These are phyloP conservation scores for Rhodamnia rubescens DNA, from an alignment of 345 rosid species.

Conservation along the genomic window DNA sequence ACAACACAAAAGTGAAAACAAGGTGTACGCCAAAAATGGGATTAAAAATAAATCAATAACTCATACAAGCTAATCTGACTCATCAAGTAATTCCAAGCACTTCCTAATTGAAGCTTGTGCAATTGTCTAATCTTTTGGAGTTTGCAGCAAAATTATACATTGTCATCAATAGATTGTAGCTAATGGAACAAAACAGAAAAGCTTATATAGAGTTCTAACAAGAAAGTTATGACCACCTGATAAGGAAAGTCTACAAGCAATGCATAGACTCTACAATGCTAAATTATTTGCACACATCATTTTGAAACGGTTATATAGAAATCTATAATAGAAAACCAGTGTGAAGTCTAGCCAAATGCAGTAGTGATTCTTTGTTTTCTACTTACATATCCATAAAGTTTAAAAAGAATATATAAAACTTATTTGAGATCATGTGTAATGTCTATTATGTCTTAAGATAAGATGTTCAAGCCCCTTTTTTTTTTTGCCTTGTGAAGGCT, in stretches of 20 bases:
- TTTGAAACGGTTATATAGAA: too few species aligned
- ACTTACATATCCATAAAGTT: too few species aligned
- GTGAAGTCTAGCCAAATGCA: too few species aligned
- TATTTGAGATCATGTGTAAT: too few species aligned
- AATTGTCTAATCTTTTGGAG: conserved; percentile 54
- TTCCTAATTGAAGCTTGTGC: conserved; percentile 65
- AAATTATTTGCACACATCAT: too few species aligned
- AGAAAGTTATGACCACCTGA: conserved; percentile 41
- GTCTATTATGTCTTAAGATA: too few species aligned
- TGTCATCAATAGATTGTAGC: neutral
- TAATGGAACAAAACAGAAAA: neutral
- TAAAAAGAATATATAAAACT: too few species aligned
- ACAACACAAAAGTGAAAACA: conserved; percentile 5
- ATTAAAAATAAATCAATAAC: neutral
- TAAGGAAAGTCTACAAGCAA: conserved; percentile 82
- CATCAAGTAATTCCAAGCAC: conserved; percentile 74
- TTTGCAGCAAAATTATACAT: conserved; percentile 28
- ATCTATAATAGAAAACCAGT: too few species aligned
- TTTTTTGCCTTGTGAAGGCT: too few species aligned
- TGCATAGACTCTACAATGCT: conserved; percentile 6
- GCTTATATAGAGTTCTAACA: neutral
- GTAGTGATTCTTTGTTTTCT: too few species aligned
- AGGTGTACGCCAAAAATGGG: neutral
- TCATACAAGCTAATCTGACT: conserved; percentile 74
- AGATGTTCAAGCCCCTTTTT: too few species aligned